Conservation (phyloP, 768 basidiomycete genomes). For the Russula sp. region DNA sequence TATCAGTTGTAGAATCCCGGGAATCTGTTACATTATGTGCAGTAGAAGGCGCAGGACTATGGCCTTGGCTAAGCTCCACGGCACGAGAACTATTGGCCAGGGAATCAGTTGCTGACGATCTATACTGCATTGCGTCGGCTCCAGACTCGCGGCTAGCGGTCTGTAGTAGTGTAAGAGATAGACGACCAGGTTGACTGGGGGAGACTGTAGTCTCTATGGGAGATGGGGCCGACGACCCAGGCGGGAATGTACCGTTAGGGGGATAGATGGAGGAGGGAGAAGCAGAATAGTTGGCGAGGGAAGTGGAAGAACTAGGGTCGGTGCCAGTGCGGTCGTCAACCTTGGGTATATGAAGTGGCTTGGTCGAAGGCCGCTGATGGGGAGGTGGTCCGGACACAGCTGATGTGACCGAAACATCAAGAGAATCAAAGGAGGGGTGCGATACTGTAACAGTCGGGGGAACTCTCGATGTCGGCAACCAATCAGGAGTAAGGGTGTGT, state of each 20-base stretch:
- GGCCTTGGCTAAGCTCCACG: slow-evolving; percentile 10
- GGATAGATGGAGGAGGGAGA: slow-evolving; percentile 6
- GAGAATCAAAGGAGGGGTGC: not conserved
- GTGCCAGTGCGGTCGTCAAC: not conserved
- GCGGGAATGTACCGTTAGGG: not conserved
- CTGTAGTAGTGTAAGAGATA: slow-evolving; percentile 11
- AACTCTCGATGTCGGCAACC: slow-evolving; percentile 6
- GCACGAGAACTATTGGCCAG: slow-evolving; percentile 49
- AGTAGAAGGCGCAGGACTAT: slow-evolving; percentile 9
- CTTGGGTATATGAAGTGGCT: slow-evolving; percentile 12
- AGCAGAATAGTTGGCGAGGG: not conserved
- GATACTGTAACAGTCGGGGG: slow-evolving; percentile 13
- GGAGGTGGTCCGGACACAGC: not conserved
- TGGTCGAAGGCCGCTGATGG: slow-evolving; percentile 1
- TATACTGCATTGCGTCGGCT: slow-evolving; percentile 68
- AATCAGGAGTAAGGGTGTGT: slow-evolving; percentile 18
- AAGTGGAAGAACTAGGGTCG: not conserved
- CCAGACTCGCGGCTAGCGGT: slow-evolving; percentile 55
- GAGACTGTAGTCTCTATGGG: slow-evolving; percentile 5
- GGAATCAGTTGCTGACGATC: slow-evolving; percentile 61
- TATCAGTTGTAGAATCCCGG: slow-evolving; percentile 18
- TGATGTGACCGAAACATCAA: not conserved
- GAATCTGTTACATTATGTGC: slow-evolving; percentile 9
- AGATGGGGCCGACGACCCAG: slow-evolving; percentile 4
- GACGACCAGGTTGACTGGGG: not conserved